Conservation (phyloP, 805 yeast genomes). For the Scheffersomyces ergatensis region DNA sequence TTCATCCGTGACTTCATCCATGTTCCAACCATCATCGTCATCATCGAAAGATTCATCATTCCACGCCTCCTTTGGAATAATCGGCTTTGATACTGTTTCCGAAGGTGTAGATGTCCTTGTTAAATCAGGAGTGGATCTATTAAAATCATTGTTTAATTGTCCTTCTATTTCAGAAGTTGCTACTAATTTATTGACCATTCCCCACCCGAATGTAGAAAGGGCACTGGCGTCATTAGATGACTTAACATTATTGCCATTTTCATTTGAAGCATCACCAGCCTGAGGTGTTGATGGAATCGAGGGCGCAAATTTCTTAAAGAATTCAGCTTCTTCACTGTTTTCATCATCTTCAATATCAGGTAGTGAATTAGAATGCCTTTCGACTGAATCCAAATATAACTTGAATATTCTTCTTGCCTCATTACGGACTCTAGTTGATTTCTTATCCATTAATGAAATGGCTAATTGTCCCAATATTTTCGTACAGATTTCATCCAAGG, state of each 20-base stretch:
- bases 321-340: constrained; percentile 37
- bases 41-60: constrained; percentile 16
- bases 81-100: constrained; percentile 1
- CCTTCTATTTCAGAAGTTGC: constrained; percentile 28
- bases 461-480: constrained; percentile 83
- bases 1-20: constrained; percentile 8
- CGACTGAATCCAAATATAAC: constrained; percentile 44
- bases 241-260: constrained; percentile 5
- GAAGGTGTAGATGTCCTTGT: constrained; percentile 27
- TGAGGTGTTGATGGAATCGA: constrained; percentile 1
- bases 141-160: constrained; percentile 32
- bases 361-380: constrained; percentile 32
- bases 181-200: constrained; percentile 32
- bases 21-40: constrained; percentile 22
- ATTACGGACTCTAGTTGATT: constrained; percentile 60
- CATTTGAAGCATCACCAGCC: constrained; percentile 4
- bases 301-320: constrained; percentile 23
- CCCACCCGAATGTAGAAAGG: constrained; percentile 33
- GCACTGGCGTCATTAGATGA: constrained; percentile 7
- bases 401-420: constrained; percentile 73
- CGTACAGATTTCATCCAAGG: constrained; percentile 73
- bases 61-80: background rate
- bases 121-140: constrained; percentile 35
- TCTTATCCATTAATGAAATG: constrained; percentile 73
- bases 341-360: constrained; percentile 36